Conservation (phyloP, 2,329 filamentous ascomycete genomes). For the Fusarium sp. region DNA sequence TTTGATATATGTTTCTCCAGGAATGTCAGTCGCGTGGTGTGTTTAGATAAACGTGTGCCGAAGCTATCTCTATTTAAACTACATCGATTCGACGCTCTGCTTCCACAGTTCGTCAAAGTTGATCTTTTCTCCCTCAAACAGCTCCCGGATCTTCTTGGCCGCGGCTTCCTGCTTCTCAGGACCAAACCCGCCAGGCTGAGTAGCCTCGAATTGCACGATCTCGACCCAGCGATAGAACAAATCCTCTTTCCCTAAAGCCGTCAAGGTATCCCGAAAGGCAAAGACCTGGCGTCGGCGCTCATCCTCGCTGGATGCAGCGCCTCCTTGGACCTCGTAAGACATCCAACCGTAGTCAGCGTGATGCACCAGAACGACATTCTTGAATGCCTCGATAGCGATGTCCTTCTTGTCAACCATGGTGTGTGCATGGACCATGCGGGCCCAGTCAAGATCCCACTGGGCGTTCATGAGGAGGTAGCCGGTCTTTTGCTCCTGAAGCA, state of each 20-base stretch:
- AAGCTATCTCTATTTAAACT: background rate
- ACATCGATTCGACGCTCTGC: constrained; percentile 59
- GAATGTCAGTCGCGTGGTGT: no score
- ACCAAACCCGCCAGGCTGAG: constrained; percentile 83
- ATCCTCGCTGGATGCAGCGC: constrained; percentile 69
- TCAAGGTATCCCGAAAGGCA: constrained; percentile 83
- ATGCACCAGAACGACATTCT: constrained; percentile 79
- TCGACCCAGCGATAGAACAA: constrained; percentile 96
- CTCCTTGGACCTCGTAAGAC: constrained; percentile 71
- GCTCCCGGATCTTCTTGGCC: constrained; percentile 80
- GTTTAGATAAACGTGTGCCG: no score
- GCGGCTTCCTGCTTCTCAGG: constrained; percentile 80
- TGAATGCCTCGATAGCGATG: constrained; percentile 76
- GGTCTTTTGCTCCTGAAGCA: constrained; percentile 82
- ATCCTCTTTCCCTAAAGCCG: constrained; percentile 85
- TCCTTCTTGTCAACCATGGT: constrained; percentile 76
- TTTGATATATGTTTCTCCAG: no score
- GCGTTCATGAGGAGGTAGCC: constrained; percentile 89
- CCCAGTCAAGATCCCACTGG: constrained; percentile 91
- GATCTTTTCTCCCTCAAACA: constrained; percentile 83
- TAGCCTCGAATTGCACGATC: constrained; percentile 89
- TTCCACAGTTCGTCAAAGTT: constrained; percentile 87
- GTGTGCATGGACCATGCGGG: constrained; percentile 82
- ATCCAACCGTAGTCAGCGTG: constrained; percentile 79
- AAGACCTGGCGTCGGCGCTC: constrained; percentile 82